These are phyloP conservation scores for Gloeostereum incarnatum DNA, from an alignment of 768 basidiomycete species.

Conservation along the genomic window DNA sequence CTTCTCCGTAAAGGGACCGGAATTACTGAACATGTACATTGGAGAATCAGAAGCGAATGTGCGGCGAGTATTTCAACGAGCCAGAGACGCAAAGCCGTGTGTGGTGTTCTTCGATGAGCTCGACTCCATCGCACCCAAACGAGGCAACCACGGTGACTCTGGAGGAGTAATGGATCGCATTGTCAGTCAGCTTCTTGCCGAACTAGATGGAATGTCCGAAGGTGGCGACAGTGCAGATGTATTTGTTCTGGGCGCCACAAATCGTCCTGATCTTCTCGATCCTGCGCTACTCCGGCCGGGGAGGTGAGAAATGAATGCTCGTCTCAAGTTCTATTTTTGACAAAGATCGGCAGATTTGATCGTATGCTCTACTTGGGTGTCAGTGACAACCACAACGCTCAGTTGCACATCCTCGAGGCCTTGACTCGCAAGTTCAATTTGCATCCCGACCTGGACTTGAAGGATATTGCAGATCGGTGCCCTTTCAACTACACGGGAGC, in stretches of 20 bases:
- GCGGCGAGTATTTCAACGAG: slow-evolving; percentile 82
- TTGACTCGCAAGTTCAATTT: slow-evolving; percentile 89
- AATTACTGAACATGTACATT: slow-evolving; percentile 96
- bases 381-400: slow-evolving; percentile 78
- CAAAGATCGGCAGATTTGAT: slow-evolving; percentile 67
- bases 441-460: slow-evolving; percentile 55
- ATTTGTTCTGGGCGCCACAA: slow-evolving; percentile 94
- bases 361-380: slow-evolving; percentile 93
- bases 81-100: slow-evolving; percentile 87
- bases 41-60: slow-evolving; percentile 99
- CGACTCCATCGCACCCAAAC: slow-evolving; percentile 89
- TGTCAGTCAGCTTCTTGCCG: slow-evolving; percentile 89
- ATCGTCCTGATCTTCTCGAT: slow-evolving; percentile 87
- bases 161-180: slow-evolving; percentile 98
- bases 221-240: slow-evolving; percentile 59
- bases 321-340: slow-evolving; percentile 1
- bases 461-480: slow-evolving; percentile 57
- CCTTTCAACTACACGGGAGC: slow-evolving; percentile 96
- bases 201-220: slow-evolving; percentile 82
- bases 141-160: slow-evolving; percentile 92
- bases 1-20: slow-evolving; percentile 95
- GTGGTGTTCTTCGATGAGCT: slow-evolving; percentile 97
- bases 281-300: slow-evolving; percentile 85
- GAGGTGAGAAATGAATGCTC: slow-evolving; percentile 33
- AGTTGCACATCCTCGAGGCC: slow-evolving; percentile 80